phyloP scores from a whole-genome alignment of 352 stramenopile genomes.

The Phytophthora citrophthora region DNA sequence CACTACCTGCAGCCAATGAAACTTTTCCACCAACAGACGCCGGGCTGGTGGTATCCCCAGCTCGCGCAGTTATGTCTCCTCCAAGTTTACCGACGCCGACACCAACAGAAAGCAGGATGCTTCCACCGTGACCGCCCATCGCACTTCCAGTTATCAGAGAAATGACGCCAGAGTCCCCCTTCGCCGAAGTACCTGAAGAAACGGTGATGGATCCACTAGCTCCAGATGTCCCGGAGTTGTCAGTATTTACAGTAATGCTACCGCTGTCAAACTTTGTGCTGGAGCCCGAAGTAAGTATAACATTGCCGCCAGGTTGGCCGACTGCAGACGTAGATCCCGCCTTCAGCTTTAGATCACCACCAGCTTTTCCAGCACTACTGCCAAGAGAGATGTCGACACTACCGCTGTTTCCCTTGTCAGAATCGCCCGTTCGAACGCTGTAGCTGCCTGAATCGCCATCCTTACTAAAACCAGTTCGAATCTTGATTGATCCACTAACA shows the following conservation, averaged over 20 bases:
- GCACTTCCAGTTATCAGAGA: constrained; percentile 73
- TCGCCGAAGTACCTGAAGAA: constrained; percentile 57
- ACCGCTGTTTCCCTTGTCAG: constrained; percentile 36
- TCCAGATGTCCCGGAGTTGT: constrained; percentile 76
- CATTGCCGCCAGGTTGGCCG: constrained; percentile 71
- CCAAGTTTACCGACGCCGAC: constrained; percentile 47
- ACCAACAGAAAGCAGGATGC: constrained; percentile 71
- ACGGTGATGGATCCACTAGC: constrained; percentile 76
- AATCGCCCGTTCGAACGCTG: constrained; percentile 63
- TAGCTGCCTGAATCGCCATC: constrained; percentile 66
- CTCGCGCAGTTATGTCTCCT: constrained; percentile 71
- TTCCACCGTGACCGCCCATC: constrained; percentile 61
- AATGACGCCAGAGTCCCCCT: constrained; percentile 75
- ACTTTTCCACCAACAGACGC: constrained; percentile 58
- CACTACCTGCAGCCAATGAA: constrained; percentile 47
- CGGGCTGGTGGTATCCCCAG: constrained; percentile 60
- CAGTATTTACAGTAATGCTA: constrained; percentile 71
- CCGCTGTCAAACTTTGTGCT: constrained; percentile 79
- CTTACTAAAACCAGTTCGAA: constrained; percentile 64
- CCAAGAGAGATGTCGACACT: constrained; percentile 30
- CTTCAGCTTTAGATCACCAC: constrained; percentile 35
- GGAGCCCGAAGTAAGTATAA: constrained; percentile 81
- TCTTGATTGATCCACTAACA: constrained; percentile 71
- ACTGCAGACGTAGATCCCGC: constrained; percentile 36
- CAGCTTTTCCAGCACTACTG: constrained; percentile 24